Evolutionary conservation across 179 eudicot species (phyloP).

Genomic region (Vitellaria paradoxa): DNA sequence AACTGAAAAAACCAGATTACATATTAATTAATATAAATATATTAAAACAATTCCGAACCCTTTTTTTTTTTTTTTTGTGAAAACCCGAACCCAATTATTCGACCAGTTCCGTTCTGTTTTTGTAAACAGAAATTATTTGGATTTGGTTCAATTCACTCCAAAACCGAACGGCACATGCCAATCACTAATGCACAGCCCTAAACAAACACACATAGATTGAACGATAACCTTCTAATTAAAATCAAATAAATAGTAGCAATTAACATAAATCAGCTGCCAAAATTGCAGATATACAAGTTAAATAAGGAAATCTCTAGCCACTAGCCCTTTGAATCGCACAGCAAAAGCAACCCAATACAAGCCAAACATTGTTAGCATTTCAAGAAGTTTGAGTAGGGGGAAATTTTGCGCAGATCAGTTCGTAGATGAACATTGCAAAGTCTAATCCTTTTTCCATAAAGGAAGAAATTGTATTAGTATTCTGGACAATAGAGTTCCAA

Average conservation of each 20-base stretch:
- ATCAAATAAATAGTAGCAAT: background rate
- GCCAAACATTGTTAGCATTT: background rate
- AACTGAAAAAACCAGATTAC: too few relatives aligned
- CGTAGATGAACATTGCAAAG: background rate
- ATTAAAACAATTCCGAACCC: too few relatives aligned
- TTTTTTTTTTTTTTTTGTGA: too few relatives aligned
- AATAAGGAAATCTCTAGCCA: background rate
- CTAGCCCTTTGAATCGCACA: background rate
- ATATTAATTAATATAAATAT: too few relatives aligned
- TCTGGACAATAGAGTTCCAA: background rate
- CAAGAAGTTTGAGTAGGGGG: background rate
- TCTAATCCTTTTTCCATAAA: too few relatives aligned
- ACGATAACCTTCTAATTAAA: background rate
- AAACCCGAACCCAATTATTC: too few relatives aligned
- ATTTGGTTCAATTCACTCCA: too few relatives aligned
- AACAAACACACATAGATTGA: too few relatives aligned
- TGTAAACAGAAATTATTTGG: too few relatives aligned
- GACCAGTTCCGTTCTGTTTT: too few relatives aligned
- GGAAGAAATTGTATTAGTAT: background rate
- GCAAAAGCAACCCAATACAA: background rate
- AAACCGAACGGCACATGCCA: too few relatives aligned
- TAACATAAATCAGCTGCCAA: background rate
- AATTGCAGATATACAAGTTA: background rate
- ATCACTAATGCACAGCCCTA: too few relatives aligned
- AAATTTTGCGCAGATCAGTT: background rate